Evolutionary conservation across 371 early-diverging fungal species (phyloP).

Genomic region (Dichotomocladium elegans): DNA sequence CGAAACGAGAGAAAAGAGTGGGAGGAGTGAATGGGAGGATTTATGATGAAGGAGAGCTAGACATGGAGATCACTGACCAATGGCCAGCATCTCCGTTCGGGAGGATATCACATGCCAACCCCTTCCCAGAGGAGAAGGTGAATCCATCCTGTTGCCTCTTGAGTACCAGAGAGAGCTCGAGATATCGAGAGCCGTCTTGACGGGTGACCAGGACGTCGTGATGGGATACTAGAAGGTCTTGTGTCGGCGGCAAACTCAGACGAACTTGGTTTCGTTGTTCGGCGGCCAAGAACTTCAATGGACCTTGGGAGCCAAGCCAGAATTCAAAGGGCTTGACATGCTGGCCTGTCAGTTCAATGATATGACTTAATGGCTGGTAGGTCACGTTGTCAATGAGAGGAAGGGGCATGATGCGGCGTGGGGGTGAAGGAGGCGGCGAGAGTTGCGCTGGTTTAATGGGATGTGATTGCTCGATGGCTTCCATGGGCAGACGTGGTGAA

Average conservation of each 20-base stretch:
- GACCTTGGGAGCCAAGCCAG: conserved; percentile 42
- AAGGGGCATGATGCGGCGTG: conserved; percentile 36
- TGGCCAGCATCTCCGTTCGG: conserved; percentile 17
- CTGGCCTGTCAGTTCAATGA: conserved; percentile 24
- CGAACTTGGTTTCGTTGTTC: neutral
- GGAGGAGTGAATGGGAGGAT: conserved; percentile 1
- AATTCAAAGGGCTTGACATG: conserved; percentile 31
- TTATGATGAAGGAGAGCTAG: conserved; percentile 1
- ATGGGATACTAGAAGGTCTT: conserved; percentile 26
- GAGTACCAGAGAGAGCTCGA: conserved; percentile 34
- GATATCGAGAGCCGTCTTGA: conserved; percentile 27
- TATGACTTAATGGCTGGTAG: conserved; percentile 19
- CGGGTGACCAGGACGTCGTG: conserved; percentile 24
- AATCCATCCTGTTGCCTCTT: conserved; percentile 34
- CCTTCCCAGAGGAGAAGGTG: conserved; percentile 32
- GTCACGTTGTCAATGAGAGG: conserved; percentile 25
- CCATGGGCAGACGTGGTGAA: neutral
- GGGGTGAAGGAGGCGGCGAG: conserved; percentile 36
- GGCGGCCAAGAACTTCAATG: conserved; percentile 3
- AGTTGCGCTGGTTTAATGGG: neutral
- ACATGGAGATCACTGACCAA: conserved; percentile 13
- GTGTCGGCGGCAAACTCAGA: conserved; percentile 18
- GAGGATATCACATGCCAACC: conserved; percentile 23
- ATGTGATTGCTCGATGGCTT: neutral
- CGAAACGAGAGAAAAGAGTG: neutral